These are phyloP conservation scores for Amyloporia xantha DNA, from an alignment of 768 basidiomycete species.

Conservation along the genomic window DNA sequence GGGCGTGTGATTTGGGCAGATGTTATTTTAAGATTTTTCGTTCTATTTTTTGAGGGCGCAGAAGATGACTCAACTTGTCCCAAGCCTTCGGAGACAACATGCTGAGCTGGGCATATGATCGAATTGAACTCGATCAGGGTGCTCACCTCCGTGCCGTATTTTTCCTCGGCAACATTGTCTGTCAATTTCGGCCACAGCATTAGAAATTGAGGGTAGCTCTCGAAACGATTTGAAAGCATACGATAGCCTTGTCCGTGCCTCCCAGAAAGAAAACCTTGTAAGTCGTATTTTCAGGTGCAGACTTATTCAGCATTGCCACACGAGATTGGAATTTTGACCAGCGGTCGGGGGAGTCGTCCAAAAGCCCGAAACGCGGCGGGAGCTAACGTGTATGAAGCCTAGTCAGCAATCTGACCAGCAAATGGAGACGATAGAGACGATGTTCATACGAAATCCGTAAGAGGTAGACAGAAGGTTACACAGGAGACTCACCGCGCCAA, in stretches of 20 bases:
- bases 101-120: neutral
- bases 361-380: conserved; percentile 51
- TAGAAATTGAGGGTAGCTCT: neutral
- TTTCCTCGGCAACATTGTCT: conserved; percentile 64
- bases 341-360: conserved; percentile 40
- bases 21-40: neutral
- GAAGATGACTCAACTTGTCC: conserved; percentile 41
- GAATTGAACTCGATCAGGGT: neutral
- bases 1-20: neutral
- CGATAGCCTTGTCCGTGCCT: conserved; percentile 73
- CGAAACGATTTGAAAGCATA: conserved; percentile 27
- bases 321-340: conserved; percentile 42
- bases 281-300: conserved; percentile 29
- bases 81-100: conserved; percentile 34
- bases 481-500: conserved; percentile 26
- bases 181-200: neutral
- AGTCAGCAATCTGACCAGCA: too few relatives aligned
- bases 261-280: conserved; percentile 65
- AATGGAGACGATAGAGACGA: neutral
- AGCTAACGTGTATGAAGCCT: conserved; percentile 33
- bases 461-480: neutral
- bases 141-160: conserved; percentile 45
- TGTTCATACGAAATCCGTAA: neutral
- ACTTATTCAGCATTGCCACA: conserved; percentile 39
- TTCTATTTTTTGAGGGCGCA: too few relatives aligned